Base-by-base conservation (phyloP, 805 yeast genomes). In the Wickerhamiella alocasiicola region DNA sequence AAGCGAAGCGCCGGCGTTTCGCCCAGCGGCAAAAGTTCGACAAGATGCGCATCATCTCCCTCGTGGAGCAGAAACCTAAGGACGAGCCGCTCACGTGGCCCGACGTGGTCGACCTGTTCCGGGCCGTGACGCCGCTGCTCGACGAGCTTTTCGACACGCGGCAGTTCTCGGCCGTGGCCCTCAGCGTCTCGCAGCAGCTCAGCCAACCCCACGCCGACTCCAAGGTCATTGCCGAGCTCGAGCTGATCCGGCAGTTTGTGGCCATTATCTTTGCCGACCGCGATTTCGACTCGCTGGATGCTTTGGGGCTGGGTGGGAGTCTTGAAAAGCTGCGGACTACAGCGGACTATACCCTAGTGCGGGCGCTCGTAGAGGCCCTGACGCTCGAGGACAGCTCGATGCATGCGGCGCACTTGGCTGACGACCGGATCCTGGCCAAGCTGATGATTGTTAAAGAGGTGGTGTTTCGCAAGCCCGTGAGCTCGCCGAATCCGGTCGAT, bases 291-390 rank as follows among this genome's bases (percentile, higher is more conserved):
- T 38, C 43, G 9, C 43, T 51, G 13, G 42, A 42, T 28, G 42
- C 42, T 6, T 36, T 49, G 20, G 50, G 45, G 25, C 30, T 44
- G 15, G 39, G 32, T 9, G 39, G 42, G 4, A 38, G 44, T 11
- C 47, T 57, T 15, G 63, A 59, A 42, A 59, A 58, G 44, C 51
- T 59, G 34, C 50, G 57, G n/a, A 51, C 55, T 11, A 48, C 58
- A 11, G 53, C 50, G 21, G 57, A 58, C 42, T 59, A 57, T 48
- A 46, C 48, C 30, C 47, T 57, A 26, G 42, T 59, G 28, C 44
- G 61, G 4, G 49, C 43, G 15, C 30, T 50, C 15, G 42, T 44
- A 12, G 54, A 47, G 31, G 36, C 47, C 9, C 27, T 46, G 11
- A 19, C 42, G 32, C 18, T 20, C 28, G 42, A 39, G 13, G 44